Conservation (phyloP, 768 basidiomycete genomes). For the Coprinopsis cinerea region DNA sequence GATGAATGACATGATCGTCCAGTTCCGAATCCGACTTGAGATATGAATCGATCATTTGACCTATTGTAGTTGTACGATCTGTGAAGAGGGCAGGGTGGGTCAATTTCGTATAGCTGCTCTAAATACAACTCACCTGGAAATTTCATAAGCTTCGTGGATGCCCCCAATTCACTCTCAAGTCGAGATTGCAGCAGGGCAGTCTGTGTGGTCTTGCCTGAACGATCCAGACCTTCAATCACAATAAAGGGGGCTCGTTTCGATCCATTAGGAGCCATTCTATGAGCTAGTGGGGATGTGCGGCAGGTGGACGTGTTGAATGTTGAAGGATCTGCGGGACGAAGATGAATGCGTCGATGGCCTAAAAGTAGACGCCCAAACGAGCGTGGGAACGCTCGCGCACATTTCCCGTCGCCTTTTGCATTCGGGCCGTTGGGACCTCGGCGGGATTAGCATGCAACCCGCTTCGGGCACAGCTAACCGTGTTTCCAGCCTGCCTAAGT, state of each 20-base stretch:
- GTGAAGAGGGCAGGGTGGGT: neutral
- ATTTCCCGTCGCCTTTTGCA: no score
- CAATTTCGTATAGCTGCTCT: neutral
- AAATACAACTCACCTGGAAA: constrained; percentile 70
- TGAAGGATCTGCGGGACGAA: no score
- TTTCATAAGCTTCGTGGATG: constrained; percentile 59
- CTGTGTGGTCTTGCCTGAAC: constrained; percentile 93
- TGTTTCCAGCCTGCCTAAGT: no score
- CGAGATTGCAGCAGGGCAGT: constrained; percentile 52
- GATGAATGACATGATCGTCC: constrained; percentile 87
- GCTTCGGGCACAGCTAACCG: no score
- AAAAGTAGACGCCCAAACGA: no score
- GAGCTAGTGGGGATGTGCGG: no score
- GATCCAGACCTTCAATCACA: constrained; percentile 93
- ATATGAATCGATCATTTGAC: constrained; percentile 91
- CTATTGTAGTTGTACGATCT: constrained; percentile 73
- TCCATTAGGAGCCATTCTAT: no score
- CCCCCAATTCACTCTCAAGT: constrained; percentile 36
- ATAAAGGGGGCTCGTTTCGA: constrained; percentile 70
- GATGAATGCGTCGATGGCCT: no score
- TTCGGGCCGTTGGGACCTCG: no score
- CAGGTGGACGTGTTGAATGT: no score
- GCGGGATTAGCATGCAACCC: no score
- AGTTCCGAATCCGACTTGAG: constrained; percentile 78
- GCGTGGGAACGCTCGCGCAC: no score